These are phyloP conservation scores for Pseudevernia furfuracea DNA, from an alignment of 495 filamentous ascomycete genomes.

Conservation along the genomic window DNA sequence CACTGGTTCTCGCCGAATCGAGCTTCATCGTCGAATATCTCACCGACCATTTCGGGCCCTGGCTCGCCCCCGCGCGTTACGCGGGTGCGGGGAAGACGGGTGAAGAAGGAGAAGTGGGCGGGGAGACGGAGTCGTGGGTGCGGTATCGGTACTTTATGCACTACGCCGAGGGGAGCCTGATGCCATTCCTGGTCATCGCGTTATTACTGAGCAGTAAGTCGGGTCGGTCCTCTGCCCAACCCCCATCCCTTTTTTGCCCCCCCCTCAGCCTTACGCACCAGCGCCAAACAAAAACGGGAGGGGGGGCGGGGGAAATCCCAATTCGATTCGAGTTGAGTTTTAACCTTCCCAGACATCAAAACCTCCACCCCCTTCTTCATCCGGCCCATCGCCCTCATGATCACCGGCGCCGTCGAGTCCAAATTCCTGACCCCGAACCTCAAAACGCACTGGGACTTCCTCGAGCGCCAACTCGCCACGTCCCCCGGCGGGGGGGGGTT, in stretches of 20 bases:
- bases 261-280: too few relatives aligned
- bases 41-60: constrained; percentile 59
- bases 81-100: constrained; percentile 46
- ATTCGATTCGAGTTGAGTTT: too few relatives aligned
- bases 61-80: constrained; percentile 60
- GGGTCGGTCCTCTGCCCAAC: constrained; percentile 27
- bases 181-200: constrained; percentile 56
- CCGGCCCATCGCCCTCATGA: constrained; percentile 59
- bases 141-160: constrained; percentile 73
- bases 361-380: constrained; percentile 75
- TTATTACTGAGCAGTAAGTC: constrained; percentile 51
- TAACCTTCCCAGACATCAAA: constrained; percentile 47
- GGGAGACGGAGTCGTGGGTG: constrained; percentile 68
- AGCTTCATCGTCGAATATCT: constrained; percentile 75
- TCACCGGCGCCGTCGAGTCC: constrained; percentile 54
- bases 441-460: constrained; percentile 56
- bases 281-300: too few relatives aligned
- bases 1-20: constrained; percentile 70
- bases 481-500: constrained; percentile 56
- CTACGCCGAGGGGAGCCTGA: constrained; percentile 73
- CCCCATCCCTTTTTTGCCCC: not conserved
- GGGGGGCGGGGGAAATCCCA: too few relatives aligned
- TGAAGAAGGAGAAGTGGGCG: constrained; percentile 50
- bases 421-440: constrained; percentile 57
- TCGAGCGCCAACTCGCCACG: constrained; percentile 62